Evolutionary conservation across 148 eudicot species (phyloP).

Genomic region (Persicaria tinctoria): DNA sequence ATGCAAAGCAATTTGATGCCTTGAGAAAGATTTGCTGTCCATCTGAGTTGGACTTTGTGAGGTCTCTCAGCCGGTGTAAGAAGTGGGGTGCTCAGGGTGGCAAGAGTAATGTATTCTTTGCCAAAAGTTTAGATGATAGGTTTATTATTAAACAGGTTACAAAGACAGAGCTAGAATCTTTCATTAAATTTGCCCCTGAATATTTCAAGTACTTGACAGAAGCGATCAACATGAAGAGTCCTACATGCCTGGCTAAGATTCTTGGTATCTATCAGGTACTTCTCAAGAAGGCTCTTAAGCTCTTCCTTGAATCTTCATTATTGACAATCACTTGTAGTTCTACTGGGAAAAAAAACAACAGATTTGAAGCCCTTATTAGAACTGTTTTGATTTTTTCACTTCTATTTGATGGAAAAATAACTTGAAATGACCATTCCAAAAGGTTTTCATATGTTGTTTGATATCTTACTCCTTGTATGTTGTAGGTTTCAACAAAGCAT

Average conservation of each 20-base stretch:
- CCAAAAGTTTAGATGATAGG: slow-evolving; percentile 86
- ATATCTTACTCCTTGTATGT: background rate
- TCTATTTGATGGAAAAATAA: background rate
- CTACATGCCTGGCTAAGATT: slow-evolving; percentile 89
- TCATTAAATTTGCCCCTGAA: slow-evolving; percentile 77
- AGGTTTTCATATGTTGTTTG: background rate
- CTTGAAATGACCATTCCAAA: background rate
- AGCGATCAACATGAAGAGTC: slow-evolving; percentile 65
- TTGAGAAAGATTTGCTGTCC: slow-evolving; percentile 88
- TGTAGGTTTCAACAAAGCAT: slow-evolving; percentile 59
- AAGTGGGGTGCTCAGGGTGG: slow-evolving; percentile 99
- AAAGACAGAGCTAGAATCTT: slow-evolving; percentile 93
- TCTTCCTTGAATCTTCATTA: background rate
- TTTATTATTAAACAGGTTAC: slow-evolving; percentile 96
- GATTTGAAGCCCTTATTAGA: background rate
- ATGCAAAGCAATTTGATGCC: slow-evolving; percentile 79
- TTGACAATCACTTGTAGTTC: background rate
- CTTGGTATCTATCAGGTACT: slow-evolving; percentile 96
- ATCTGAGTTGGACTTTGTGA: slow-evolving; percentile 66
- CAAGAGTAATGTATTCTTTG: slow-evolving; percentile 83
- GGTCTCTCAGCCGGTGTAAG: slow-evolving; percentile 91
- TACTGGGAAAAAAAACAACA: no score
- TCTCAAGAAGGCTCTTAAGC: background rate
- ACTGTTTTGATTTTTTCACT: background rate
- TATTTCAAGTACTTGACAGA: slow-evolving; percentile 80